Conservation (phyloP, 352 stramenopile species). For the Phytophthora capsici region DNA sequence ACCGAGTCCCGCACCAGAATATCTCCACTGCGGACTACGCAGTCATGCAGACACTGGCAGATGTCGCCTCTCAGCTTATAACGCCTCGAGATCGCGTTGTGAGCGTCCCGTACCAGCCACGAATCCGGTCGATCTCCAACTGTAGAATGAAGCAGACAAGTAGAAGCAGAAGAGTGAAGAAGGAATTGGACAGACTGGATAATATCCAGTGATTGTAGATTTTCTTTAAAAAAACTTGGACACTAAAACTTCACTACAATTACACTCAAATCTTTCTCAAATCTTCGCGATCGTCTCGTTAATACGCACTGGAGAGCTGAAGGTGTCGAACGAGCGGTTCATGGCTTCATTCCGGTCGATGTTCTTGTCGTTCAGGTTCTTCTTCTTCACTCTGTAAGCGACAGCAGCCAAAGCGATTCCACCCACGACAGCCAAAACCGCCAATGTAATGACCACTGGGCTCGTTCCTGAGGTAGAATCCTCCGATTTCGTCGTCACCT, state of each 20-base stretch:
- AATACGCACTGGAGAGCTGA: constrained; percentile 33
- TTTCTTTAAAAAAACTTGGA: neutral
- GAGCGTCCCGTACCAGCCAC: constrained; percentile 30
- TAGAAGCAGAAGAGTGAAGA: constrained; percentile 12
- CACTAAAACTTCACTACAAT: neutral
- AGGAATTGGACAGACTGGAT: constrained; percentile 2
- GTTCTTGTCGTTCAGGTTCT: constrained; percentile 25
- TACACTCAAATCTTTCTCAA: constrained; percentile 25
- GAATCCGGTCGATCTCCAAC: constrained; percentile 19
- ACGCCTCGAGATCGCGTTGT: constrained; percentile 19
- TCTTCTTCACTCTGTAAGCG: constrained; percentile 34
- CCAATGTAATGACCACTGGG: constrained; percentile 30
- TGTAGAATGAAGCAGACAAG: constrained; percentile 19
- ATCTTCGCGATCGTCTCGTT: constrained; percentile 44
- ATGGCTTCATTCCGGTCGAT: constrained; percentile 26
- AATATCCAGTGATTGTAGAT: constrained; percentile 1
- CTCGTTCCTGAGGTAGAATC: constrained; percentile 11
- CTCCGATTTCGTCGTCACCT: constrained; percentile 29
- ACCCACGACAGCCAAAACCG: constrained; percentile 26
- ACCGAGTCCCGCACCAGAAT: constrained; percentile 45
- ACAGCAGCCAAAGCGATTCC: constrained; percentile 29
- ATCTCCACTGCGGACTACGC: constrained; percentile 70
- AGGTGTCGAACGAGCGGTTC: constrained; percentile 35
- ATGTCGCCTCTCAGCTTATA: constrained; percentile 43
- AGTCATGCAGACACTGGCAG: constrained; percentile 60